Evolutionary conservation across 345 rosid species (phyloP).

Genomic region (Rhizophora apiculata): DNA sequence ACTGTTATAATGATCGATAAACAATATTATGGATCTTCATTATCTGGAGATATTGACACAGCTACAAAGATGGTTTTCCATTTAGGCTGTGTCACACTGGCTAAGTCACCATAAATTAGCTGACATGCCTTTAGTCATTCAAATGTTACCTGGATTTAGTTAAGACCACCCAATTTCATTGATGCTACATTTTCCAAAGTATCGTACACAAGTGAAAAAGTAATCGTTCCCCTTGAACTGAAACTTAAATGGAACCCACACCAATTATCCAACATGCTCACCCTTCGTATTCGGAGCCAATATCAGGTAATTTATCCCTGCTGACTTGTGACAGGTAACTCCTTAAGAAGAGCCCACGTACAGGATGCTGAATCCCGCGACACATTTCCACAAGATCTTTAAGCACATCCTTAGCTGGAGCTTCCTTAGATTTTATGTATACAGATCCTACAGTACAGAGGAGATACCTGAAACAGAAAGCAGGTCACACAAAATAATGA

Average conservation of each 20-base stretch:
- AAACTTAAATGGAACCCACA: constrained; percentile 7
- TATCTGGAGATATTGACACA: background rate
- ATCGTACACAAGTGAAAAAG: background rate
- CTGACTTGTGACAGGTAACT: constrained; percentile 97
- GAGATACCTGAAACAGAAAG: constrained; percentile 58
- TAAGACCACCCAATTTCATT: background rate
- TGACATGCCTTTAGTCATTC: background rate
- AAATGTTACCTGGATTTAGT: background rate
- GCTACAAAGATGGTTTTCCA: background rate
- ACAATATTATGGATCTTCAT: background rate
- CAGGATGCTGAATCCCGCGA: constrained; percentile 97
- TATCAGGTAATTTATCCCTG: constrained; percentile 91
- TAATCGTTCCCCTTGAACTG: too few relatives aligned
- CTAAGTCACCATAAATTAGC: background rate
- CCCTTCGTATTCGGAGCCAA: constrained; percentile 98
- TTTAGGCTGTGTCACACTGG: background rate
- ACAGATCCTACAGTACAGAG: constrained; percentile 98
- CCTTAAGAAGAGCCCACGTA: constrained; percentile 95
- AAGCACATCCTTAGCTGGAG: constrained; percentile 95
- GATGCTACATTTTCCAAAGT: constrained; percentile 3
- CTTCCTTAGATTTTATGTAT: constrained; percentile 93
- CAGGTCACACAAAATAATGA: background rate
- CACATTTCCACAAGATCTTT: constrained; percentile 99
- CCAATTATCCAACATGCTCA: constrained; percentile 35
- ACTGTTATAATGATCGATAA: too few relatives aligned